phyloP scores from a whole-genome alignment of 768 basidiomycete genomes.

The Suillus bovinus region DNA sequence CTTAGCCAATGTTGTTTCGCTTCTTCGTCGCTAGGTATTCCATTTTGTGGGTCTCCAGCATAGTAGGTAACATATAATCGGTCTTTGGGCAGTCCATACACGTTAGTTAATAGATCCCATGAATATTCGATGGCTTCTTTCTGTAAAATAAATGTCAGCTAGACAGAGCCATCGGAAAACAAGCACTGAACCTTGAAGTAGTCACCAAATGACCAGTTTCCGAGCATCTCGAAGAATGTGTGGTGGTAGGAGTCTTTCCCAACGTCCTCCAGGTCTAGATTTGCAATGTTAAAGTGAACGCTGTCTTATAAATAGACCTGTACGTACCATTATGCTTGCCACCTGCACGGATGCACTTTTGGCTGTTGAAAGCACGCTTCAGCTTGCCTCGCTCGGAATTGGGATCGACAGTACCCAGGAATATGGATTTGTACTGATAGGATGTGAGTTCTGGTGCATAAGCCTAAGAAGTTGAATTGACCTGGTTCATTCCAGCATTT shows the following conservation, averaged over 20 bases:
- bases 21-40: constrained; percentile 86
- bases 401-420: constrained; percentile 97
- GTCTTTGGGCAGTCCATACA: constrained; percentile 87
- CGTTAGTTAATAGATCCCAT: constrained; percentile 90
- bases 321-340: constrained; percentile 94
- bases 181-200: constrained; percentile 85
- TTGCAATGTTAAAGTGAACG: constrained; percentile 7
- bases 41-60: constrained; percentile 86
- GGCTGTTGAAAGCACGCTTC: constrained; percentile 92
- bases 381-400: constrained; percentile 88
- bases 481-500: constrained; percentile 98
- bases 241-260: constrained; percentile 98
- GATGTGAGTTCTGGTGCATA: constrained; percentile 11
- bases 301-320: not conserved
- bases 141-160: constrained; percentile 39
- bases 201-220: constrained; percentile 99
- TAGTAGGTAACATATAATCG: constrained; percentile 97
- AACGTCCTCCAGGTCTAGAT: constrained; percentile 92
- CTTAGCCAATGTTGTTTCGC: constrained; percentile 85
- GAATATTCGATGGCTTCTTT: constrained; percentile 92
- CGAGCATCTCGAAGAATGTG: constrained; percentile 99
- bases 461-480: constrained; percentile 25
- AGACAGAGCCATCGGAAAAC: constrained; percentile 5
- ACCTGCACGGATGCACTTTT: constrained; percentile 98
- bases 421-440: constrained; percentile 89